Conservation (phyloP, 345 rosid genomes). For the Punica granatum region DNA sequence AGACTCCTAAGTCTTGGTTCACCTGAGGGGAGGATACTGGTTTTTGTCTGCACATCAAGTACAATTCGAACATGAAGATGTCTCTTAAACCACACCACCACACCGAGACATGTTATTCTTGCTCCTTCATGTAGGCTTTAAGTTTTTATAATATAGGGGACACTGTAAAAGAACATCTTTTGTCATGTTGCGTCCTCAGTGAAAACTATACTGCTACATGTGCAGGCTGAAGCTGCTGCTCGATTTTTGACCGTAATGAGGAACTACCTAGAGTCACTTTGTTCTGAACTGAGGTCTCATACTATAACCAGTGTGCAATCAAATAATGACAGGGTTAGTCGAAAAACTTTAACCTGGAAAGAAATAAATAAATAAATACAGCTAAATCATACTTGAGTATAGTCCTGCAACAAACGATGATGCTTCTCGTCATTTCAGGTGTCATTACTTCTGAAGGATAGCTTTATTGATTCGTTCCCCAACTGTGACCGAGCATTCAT, state of each 20-base stretch:
- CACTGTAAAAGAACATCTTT: not conserved
- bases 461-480: constrained; percentile 86
- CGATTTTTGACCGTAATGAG: constrained; percentile 67
- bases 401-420: not conserved
- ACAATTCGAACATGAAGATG: not conserved
- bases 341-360: not conserved
- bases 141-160: not conserved
- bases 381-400: not conserved
- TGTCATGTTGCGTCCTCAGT: not conserved
- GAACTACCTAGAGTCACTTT: constrained; percentile 75
- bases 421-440: constrained; percentile 44
- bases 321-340: constrained; percentile 76
- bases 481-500: constrained; percentile 64
- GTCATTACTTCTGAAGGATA: constrained; percentile 87
- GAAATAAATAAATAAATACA: no score
- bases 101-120: not conserved
- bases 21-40: no score
- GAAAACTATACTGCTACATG: not conserved
- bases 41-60: not conserved
- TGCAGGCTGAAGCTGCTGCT: constrained; percentile 60
- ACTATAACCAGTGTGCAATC: constrained; percentile 95
- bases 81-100: not conserved
- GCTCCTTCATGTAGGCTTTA: not conserved
- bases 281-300: constrained; percentile 71
- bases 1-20: no score